Evolutionary conservation across 1,139 yeast genomes (phyloP).

Genomic region (Geotrichum bryndzae): DNA sequence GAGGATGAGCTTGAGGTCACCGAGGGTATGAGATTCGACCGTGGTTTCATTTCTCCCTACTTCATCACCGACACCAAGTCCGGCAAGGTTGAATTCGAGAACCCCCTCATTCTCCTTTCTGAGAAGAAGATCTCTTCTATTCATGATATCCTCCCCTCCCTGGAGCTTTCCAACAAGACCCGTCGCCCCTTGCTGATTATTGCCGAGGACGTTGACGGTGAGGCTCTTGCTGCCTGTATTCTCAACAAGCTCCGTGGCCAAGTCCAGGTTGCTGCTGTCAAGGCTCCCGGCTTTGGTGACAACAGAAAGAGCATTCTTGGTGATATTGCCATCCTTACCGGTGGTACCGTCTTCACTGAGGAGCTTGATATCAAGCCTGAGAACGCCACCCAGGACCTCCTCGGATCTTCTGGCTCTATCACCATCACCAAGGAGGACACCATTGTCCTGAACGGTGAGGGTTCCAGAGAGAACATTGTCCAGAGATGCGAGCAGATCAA

Average conservation of each 20-base stretch:
- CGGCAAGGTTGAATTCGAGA: conserved; percentile 96
- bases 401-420: conserved; percentile 90
- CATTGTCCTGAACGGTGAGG: conserved; percentile 92
- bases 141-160: conserved; percentile 88
- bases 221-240: conserved; percentile 98
- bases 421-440: conserved; percentile 97
- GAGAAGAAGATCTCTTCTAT: conserved; percentile 94
- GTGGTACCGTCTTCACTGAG: conserved; percentile 98
- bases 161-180: conserved; percentile 88
- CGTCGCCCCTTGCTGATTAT: conserved; percentile 93
- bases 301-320: conserved; percentile 98
- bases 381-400: conserved; percentile 83
- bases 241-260: conserved; percentile 98
- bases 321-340: conserved; percentile 93
- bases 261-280: conserved; percentile 96
- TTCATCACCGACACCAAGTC: conserved; percentile 94
- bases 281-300: conserved; percentile 99
- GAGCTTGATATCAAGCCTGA: conserved; percentile 97
- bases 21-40: conserved; percentile 99
- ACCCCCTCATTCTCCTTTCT: conserved; percentile 80
- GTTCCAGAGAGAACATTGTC: conserved; percentile 78
- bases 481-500: conserved; percentile 97
- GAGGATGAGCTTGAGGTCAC: conserved; percentile 97
- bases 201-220: conserved; percentile 98
- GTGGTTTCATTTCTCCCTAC: conserved; percentile 97